Base-by-base conservation (phyloP, 176 grass and related monocot species). In the Neostapfia colusana region DNA sequence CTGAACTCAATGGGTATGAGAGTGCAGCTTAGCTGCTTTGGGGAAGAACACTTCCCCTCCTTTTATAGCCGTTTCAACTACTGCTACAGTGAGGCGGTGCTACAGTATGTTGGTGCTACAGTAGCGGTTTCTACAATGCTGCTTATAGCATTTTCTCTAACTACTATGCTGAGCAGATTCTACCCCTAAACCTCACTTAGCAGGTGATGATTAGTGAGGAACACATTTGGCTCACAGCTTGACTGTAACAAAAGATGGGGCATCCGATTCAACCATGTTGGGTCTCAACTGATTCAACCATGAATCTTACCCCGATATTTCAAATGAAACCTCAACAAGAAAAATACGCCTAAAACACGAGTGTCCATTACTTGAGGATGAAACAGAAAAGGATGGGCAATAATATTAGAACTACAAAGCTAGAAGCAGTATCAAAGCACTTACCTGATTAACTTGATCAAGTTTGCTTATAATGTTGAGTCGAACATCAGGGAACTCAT, bases 381-480 rank as follows among this genome's bases (percentile, higher is more conserved):
- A 72, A 55, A 46, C 34, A 73, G 34, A 39, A 39, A 72, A 55
- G 5, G 13, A 20, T 56, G 11, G 0, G 6, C 0, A 25, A 23
- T 12, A 11, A 58, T 58, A 26, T 25, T 58, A 25, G 3, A 58
- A 58, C 9, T 55, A 38, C 20, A 57, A 18, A 44, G 38, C 13
- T 37, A 48, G 41, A 23, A 35, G 55, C 35, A 45, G 27, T 72
- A 72, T 4, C 35, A 78, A 61, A 37, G 38, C 24, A 75, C 68
- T 82, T 88, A 75, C 68, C 82, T 88, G 89, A 83, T 77, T 93
- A 55, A 93, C 87, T 87, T 93, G 87, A 82, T 93, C 90, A 27
- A 98, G 91, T 82, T 98, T 98, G 77, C 95, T 98, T 31, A 98
- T 98, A 84, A 98, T 94, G 77, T 94, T 93, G 40, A 98, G 86